phyloP scores from a whole-genome alignment of 345 rosid species.

The Eucalyptus sp. region DNA sequence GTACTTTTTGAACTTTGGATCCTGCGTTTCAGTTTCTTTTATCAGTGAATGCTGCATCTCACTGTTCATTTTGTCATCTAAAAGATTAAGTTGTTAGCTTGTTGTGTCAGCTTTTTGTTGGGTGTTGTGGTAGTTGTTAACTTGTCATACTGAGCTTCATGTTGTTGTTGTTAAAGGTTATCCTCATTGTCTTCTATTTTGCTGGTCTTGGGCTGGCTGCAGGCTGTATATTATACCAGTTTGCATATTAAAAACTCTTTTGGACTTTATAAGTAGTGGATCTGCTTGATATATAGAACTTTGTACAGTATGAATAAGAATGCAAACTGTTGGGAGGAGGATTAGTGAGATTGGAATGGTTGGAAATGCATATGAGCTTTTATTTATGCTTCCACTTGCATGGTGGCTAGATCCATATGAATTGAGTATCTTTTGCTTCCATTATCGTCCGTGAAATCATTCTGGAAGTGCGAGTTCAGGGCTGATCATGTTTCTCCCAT shows the following conservation, averaged over 20 bases:
- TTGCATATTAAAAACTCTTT: not conserved
- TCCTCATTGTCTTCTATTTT: not conserved
- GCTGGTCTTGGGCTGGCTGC: not conserved
- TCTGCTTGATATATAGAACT: not conserved
- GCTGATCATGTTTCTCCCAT: not conserved
- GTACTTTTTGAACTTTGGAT: constrained; percentile 5
- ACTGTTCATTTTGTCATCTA: not conserved
- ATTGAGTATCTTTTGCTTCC: not conserved
- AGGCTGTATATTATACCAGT: not conserved
- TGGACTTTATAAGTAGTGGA: not conserved
- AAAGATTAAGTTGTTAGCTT: not conserved
- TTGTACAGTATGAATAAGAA: not conserved
- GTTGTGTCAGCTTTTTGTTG: not conserved
- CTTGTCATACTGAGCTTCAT: not conserved
- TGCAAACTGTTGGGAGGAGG: not conserved
- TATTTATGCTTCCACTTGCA: not conserved
- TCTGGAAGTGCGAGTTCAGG: not conserved
- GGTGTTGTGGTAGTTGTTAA: not conserved
- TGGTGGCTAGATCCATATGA: not conserved
- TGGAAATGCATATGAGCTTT: not conserved
- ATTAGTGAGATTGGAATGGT: not conserved
- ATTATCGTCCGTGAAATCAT: not conserved
- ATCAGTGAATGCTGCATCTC: not conserved
- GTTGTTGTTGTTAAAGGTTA: not conserved
- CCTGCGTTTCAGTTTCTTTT: not conserved